Percentiles rank a stretch among this genome's conserved stretches.
phyloP scores from a whole-genome alignment of 805 yeast species.

The Ogataea chonburiensis region DNA sequence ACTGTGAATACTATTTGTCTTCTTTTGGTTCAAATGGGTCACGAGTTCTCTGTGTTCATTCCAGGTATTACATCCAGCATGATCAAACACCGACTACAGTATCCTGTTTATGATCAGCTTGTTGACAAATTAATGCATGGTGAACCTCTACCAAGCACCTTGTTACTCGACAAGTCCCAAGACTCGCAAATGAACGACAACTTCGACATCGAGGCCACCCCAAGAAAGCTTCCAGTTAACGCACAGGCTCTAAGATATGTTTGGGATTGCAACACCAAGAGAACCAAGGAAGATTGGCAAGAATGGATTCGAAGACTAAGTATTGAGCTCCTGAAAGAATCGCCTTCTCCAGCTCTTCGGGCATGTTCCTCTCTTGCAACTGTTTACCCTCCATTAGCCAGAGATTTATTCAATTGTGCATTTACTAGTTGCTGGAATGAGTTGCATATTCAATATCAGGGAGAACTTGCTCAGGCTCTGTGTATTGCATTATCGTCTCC shows the following conservation, averaged over 20 bases:
- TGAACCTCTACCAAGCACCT: slow-evolving; percentile 80
- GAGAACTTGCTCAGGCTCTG: slow-evolving; percentile 79
- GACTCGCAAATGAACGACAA: slow-evolving; percentile 42
- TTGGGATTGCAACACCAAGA: slow-evolving; percentile 89
- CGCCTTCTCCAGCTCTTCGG: slow-evolving; percentile 91
- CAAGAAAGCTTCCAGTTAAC: slow-evolving; percentile 71
- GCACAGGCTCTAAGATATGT: slow-evolving; percentile 67
- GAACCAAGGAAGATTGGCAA: slow-evolving; percentile 95
- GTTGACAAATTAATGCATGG: slow-evolving; percentile 75
- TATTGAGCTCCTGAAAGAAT: slow-evolving; percentile 82
- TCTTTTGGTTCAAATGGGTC: slow-evolving; percentile 74
- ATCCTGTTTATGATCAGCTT: slow-evolving; percentile 74
- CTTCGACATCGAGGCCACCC: slow-evolving; percentile 62
- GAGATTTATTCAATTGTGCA: slow-evolving; percentile 88
- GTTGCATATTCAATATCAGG: slow-evolving; percentile 82
- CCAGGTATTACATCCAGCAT: slow-evolving; percentile 75
- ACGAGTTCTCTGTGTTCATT: slow-evolving; percentile 80
- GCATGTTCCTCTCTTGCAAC: slow-evolving; percentile 91
- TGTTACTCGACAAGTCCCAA: slow-evolving; percentile 64
- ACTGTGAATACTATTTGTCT: slow-evolving; percentile 80
- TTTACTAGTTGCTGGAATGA: slow-evolving; percentile 97
- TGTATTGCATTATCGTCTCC: slow-evolving; percentile 87
- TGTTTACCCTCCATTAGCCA: slow-evolving; percentile 82
- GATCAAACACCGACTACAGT: slow-evolving; percentile 61
- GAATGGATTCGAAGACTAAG: slow-evolving; percentile 92